Percentiles rank a stretch among this genome's conserved stretches.
These are phyloP conservation scores for Dactylellina sp. DNA, from an alignment of 2,329 filamentous ascomycete species.

Conservation along the genomic window DNA sequence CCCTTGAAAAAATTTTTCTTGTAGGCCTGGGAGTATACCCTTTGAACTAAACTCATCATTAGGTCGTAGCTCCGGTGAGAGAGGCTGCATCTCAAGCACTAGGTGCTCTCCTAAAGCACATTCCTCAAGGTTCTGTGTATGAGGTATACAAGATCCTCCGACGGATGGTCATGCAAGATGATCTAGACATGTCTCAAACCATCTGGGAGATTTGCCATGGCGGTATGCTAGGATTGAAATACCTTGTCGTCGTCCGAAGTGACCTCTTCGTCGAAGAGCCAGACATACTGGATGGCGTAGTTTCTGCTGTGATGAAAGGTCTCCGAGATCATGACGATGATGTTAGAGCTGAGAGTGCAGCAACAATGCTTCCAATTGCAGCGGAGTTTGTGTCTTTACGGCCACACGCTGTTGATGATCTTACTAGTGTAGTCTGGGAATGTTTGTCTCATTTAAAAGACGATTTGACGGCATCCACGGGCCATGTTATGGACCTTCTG, in stretches of 20 bases:
- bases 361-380: conserved; percentile 95
- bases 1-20: background rate
- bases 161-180: conserved; percentile 90
- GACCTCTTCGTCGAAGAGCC: conserved; percentile 86
- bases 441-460: conserved; percentile 97
- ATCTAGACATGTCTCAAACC: conserved; percentile 77
- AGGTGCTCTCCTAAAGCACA: conserved; percentile 86
- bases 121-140: conserved; percentile 82
- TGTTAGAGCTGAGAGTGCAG: conserved; percentile 94
- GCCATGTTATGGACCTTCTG: conserved; percentile 97
- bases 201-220: conserved; percentile 97
- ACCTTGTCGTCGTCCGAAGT: conserved; percentile 93
- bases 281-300: conserved; percentile 90
- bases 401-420: conserved; percentile 78
- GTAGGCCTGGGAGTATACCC: conserved; percentile 3
- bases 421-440: conserved; percentile 97
- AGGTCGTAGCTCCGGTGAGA: conserved; percentile 90
- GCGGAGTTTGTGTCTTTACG: conserved; percentile 92
- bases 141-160: conserved; percentile 86
- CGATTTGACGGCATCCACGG: conserved; percentile 95
- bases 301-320: conserved; percentile 93
- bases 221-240: conserved; percentile 95
- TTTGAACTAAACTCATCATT: conserved; percentile 6
- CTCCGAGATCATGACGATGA: conserved; percentile 92
- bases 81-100: conserved; percentile 95